Evolutionary conservation across 2,329 filamentous ascomycete genomes (phyloP).

Genomic region (Penicillium sp.): DNA sequence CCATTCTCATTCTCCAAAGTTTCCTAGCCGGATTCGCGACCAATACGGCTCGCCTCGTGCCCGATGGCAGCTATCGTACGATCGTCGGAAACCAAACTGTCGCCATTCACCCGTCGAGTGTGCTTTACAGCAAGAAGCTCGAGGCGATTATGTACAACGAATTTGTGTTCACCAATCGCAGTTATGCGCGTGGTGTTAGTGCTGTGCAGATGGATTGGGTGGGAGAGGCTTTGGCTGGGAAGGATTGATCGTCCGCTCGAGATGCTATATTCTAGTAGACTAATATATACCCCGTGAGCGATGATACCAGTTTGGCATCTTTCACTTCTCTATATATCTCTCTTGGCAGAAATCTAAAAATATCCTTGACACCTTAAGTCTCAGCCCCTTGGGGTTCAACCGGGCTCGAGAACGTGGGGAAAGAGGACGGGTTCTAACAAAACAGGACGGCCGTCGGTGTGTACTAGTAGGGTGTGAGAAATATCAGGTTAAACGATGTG

Average conservation of each 20-base stretch:
- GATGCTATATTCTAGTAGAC: constrained; percentile 8
- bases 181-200: constrained; percentile 62
- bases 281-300: constrained; percentile 12
- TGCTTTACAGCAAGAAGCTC: constrained; percentile 58
- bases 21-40: constrained; percentile 58
- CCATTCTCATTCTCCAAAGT: constrained; percentile 54
- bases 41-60: constrained; percentile 60
- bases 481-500: background rate
- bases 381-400: background rate
- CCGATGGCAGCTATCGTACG: constrained; percentile 61
- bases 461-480: background rate
- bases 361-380: background rate
- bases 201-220: constrained; percentile 63
- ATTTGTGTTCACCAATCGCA: constrained; percentile 64
- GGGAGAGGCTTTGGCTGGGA: constrained; percentile 47
- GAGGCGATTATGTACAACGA: constrained; percentile 65
- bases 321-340: background rate
- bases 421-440: background rate
- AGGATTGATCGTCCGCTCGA: constrained; percentile 4
- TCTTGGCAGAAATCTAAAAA: background rate
- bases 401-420: background rate
- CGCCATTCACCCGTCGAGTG: constrained; percentile 61
- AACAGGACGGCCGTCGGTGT: too few relatives aligned
- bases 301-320: background rate
- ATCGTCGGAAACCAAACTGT: constrained; percentile 61